phyloP scores from a whole-genome alignment of 2,329 filamentous ascomycete genomes.

The Ceratocystis harringtonii region DNA sequence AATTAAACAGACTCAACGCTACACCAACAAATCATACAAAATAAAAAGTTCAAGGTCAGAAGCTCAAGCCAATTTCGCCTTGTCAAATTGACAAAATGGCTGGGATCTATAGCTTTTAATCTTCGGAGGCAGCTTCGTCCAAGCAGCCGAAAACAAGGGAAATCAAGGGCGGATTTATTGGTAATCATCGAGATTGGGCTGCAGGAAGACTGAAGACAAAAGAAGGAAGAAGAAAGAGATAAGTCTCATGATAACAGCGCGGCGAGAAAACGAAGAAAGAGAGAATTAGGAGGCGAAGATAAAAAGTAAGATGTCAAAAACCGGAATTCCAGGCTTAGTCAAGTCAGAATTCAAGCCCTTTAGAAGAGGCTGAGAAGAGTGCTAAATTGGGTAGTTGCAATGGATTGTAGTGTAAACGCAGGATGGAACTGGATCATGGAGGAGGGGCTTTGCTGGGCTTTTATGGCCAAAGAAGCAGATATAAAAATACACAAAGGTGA shows the following conservation, averaged over 20 bases:
- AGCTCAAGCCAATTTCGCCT: neutral
- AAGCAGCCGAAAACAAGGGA: constrained; percentile 12
- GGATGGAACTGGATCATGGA: neutral
- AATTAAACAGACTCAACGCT: no score
- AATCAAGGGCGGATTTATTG: constrained; percentile 7
- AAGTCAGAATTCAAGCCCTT: neutral
- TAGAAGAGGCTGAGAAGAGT: neutral
- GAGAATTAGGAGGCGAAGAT: neutral
- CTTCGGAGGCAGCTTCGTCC: constrained; percentile 2
- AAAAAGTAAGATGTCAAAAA: neutral
- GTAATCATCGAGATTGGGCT: constrained; percentile 9
- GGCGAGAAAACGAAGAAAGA: neutral
- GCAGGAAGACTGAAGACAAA: neutral
- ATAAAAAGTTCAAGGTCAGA: no score
- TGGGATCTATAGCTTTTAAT: neutral
- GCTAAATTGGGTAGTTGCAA: neutral
- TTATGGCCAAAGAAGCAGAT: neutral
- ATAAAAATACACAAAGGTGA: neutral
- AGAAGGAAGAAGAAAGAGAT: neutral
- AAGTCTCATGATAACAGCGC: neutral
- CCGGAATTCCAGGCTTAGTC: neutral
- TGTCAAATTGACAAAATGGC: neutral
- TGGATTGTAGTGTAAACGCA: neutral
- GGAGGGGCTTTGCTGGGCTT: neutral
- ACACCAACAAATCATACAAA: no score